Evolutionary conservation across 2,329 filamentous ascomycete genomes (phyloP).

Genomic region (Fusarium fujikuroi): DNA sequence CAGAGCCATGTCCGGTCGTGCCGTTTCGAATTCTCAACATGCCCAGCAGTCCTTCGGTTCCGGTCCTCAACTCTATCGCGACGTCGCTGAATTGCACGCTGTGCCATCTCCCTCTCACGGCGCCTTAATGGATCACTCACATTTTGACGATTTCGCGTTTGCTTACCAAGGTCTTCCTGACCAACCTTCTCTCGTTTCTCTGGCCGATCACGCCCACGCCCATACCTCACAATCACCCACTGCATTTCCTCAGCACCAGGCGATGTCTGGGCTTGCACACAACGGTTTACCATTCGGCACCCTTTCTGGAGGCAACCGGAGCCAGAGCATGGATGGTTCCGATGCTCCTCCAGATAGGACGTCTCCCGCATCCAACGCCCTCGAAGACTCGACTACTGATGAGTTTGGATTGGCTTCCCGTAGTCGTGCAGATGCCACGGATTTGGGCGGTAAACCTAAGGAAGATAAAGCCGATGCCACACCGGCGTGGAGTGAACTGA

Average conservation of each 20-base stretch:
- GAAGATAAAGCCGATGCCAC: slow-evolving; percentile 68
- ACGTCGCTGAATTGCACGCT: slow-evolving; percentile 38
- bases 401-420: slow-evolving; percentile 66
- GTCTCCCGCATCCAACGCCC: slow-evolving; percentile 56
- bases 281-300: slow-evolving; percentile 41
- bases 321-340: slow-evolving; percentile 53
- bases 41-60: slow-evolving; percentile 44
- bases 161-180: slow-evolving; percentile 58
- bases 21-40: slow-evolving; percentile 47
- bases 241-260: slow-evolving; percentile 50
- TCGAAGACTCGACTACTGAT: slow-evolving; percentile 66
- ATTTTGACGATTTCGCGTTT: slow-evolving; percentile 66
- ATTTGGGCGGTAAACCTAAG: slow-evolving; percentile 63
- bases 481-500: slow-evolving; percentile 82
- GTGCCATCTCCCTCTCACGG: slow-evolving; percentile 36
- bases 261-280: slow-evolving; percentile 37
- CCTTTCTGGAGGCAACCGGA: slow-evolving; percentile 37
- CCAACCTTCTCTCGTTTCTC: slow-evolving; percentile 53
- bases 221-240: slow-evolving; percentile 45
- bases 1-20: slow-evolving; percentile 47
- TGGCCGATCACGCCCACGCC: slow-evolving; percentile 51
- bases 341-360: slow-evolving; percentile 58
- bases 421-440: slow-evolving; percentile 62
- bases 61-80: slow-evolving; percentile 41
- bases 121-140: slow-evolving; percentile 57